These are phyloP conservation scores for Candida piceae DNA, from an alignment of 805 yeast genomes.

Conservation along the genomic window DNA sequence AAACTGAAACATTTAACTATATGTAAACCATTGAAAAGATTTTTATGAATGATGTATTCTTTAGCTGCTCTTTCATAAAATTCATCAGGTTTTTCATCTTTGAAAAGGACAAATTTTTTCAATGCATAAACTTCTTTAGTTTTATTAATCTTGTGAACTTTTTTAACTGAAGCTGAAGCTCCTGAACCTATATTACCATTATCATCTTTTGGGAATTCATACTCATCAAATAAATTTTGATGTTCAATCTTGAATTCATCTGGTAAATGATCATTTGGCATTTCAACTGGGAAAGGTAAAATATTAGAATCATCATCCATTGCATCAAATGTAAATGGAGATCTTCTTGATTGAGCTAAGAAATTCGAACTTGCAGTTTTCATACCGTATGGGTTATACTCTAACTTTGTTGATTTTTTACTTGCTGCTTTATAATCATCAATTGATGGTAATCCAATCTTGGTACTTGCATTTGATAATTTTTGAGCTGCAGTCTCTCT, in stretches of 20 bases:
- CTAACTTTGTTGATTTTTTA: conserved; percentile 33
- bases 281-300: conserved; percentile 60
- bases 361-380: conserved; percentile 27
- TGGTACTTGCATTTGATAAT: conserved; percentile 3
- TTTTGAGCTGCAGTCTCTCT: conserved; percentile 13
- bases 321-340: conserved; percentile 17
- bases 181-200: conserved; percentile 63
- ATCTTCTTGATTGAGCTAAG: not conserved
- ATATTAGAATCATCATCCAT: conserved; percentile 39
- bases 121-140: conserved; percentile 58
- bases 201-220: conserved; percentile 40
- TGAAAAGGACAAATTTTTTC: conserved; percentile 60
- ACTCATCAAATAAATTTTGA: conserved; percentile 52
- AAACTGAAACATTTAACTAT: conserved; percentile 55
- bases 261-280: conserved; percentile 68
- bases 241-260: conserved; percentile 47
- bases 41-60: conserved; percentile 64
- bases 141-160: conserved; percentile 34
- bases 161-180: conserved; percentile 67
- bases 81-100: conserved; percentile 63
- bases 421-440: conserved; percentile 17
- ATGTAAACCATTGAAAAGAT: conserved; percentile 51
- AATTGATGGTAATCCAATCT: conserved; percentile 29
- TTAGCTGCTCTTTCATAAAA: conserved; percentile 67
- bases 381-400: conserved; percentile 63